Conservation (phyloP, 768 basidiomycete species). For the Psilocybe azurescens region DNA sequence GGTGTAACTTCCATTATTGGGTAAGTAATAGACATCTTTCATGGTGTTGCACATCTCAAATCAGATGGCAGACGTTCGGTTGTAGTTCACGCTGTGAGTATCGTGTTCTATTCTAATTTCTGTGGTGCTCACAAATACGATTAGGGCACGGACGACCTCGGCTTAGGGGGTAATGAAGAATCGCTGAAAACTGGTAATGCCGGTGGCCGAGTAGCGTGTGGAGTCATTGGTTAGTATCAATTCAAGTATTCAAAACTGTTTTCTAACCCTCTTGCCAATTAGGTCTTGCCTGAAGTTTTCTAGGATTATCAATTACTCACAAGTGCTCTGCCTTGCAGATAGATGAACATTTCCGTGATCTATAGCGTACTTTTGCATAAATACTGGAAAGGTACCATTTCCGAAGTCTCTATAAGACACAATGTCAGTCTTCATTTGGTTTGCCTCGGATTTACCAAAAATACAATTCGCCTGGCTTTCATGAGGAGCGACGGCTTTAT, state of each 20-base stretch:
- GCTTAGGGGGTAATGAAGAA: slow-evolving; percentile 68
- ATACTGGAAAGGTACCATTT: no score
- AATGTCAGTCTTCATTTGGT: no score
- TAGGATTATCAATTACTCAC: no score
- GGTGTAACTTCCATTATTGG: slow-evolving; percentile 74
- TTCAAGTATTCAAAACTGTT: not conserved
- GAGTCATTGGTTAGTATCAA: slow-evolving; percentile 66
- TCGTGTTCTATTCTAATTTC: not conserved
- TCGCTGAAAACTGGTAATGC: slow-evolving; percentile 83
- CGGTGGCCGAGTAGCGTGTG: slow-evolving; percentile 78
- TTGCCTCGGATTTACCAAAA: no score
- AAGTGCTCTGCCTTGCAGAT: no score
- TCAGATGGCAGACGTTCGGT: slow-evolving; percentile 58
- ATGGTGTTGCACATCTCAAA: not conserved
- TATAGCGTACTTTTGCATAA: no score
- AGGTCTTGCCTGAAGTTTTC: not conserved
- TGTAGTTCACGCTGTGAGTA: slow-evolving; percentile 62
- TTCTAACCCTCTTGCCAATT: not conserved
- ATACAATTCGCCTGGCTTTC: no score
- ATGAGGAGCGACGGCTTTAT: no score
- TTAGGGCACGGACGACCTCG: slow-evolving; percentile 68
- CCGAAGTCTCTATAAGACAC: no score
- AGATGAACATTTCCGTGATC: no score
- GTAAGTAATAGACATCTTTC: slow-evolving; percentile 34
- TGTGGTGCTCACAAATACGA: not conserved